Evolutionary conservation across 2,329 filamentous ascomycete species (phyloP).

Genomic region (Aspergillus puulaauensis): DNA sequence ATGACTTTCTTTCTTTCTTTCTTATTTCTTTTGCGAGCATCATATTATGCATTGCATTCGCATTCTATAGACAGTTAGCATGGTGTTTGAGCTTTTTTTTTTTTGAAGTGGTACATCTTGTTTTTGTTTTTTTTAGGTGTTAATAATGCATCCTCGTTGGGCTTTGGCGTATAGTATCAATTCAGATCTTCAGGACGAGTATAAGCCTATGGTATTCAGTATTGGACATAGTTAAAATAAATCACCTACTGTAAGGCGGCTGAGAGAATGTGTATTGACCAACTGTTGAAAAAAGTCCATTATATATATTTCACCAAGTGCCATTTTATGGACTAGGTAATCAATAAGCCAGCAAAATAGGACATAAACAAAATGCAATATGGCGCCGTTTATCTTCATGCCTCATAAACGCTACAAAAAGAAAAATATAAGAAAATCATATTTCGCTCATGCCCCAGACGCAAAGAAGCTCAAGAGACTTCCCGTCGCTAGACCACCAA

Average conservation of each 20-base stretch:
- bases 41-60: background rate
- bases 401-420: background rate
- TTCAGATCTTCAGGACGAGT: background rate
- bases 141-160: background rate
- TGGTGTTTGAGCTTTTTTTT: background rate
- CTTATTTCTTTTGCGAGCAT: background rate
- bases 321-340: background rate
- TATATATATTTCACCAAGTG: background rate
- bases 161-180: background rate
- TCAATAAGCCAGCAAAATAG: background rate
- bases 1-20: background rate
- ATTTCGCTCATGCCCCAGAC: constrained; percentile 37
- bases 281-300: background rate
- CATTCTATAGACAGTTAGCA: background rate
- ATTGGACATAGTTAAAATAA: no score
- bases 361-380: background rate
- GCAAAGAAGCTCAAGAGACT: constrained; percentile 84
- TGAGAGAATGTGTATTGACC: no score
- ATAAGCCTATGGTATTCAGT: no score
- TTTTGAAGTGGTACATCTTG: background rate
- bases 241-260: no score
- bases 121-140: background rate
- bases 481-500: constrained; percentile 77
- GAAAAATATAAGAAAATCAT: background rate
- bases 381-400: background rate